A percentile compares a stretch with the other conserved stretches of the same genome.
Evolutionary conservation across 2,329 filamentous ascomycete genomes (phyloP).

Genomic region (Nigrospora osmanthi): DNA sequence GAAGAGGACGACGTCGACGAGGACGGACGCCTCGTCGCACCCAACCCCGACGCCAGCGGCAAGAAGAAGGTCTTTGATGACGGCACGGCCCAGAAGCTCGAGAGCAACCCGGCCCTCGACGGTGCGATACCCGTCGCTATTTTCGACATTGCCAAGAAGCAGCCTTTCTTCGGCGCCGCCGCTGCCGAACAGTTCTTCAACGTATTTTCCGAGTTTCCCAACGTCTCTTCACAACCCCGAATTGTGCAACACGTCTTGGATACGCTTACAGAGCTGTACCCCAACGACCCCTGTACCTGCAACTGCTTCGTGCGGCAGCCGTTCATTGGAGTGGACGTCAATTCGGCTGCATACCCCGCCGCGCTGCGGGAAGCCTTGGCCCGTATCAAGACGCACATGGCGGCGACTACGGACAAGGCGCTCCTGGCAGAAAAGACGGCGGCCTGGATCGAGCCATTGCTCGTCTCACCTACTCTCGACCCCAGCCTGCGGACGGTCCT

Average conservation of each 20-base stretch:
- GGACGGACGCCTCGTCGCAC: constrained; percentile 30
- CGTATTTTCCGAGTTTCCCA: constrained; percentile 64
- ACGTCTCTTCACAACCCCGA: constrained; percentile 54
- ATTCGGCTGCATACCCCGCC: constrained; percentile 64
- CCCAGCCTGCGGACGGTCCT: constrained; percentile 47
- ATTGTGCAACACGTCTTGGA: constrained; percentile 70
- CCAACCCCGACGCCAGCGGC: constrained; percentile 32
- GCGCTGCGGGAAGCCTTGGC: constrained; percentile 60
- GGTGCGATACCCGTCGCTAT: constrained; percentile 93
- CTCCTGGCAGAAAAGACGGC: constrained; percentile 39
- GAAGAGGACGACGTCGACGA: constrained; percentile 34
- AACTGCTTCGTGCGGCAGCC: constrained; percentile 67
- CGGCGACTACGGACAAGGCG: constrained; percentile 35
- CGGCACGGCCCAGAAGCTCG: constrained; percentile 42
- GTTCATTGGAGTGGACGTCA: constrained; percentile 55
- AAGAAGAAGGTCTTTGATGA: constrained; percentile 37
- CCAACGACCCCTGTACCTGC: constrained; percentile 54
- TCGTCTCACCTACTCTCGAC: constrained; percentile 43
- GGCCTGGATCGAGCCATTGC: constrained; percentile 46
- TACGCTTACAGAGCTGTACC: constrained; percentile 50
- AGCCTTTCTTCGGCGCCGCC: constrained; percentile 59
- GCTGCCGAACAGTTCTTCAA: constrained; percentile 74
- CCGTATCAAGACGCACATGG: constrained; percentile 45
- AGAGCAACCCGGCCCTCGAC: constrained; percentile 71
- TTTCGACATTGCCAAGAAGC: constrained; percentile 77